Evolutionary conservation across 352 stramenopile species (phyloP), one percentile per base, ranked within the genome.

Genomic region (Thalassiosira ordinaria): DNA sequence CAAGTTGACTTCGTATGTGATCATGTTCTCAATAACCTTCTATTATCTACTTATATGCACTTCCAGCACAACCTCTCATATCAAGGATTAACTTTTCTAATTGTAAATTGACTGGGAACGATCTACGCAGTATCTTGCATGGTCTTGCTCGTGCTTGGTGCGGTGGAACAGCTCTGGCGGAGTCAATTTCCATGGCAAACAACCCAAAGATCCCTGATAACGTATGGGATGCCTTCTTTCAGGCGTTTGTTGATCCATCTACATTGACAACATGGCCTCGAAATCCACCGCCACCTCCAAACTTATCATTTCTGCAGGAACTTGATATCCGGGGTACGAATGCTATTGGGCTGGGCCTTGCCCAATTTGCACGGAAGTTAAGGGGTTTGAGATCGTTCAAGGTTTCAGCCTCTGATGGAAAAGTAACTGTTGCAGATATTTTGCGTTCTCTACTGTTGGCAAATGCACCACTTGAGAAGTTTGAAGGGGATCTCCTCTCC

Each of bases 121-220:
- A 74, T 44, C 9, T 74, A 14, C 7, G 35, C 3, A 53, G 66
- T 13, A 27, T 74, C 49, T 18, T 47, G 11, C n/a, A 31, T 35
- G 66, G 66, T 2, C 66, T 74, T n/a, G 29, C 66, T 11, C 16
- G 66, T 6, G 29, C 72, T 39, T 74, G 66, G 66, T 74, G 66
- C 52, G 66, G 66, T 18, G 66, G 66, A 47, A 69, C 66, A 37
- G 66, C 66, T n/a, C 41, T 65, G 8, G 52, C 55, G 2, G 66
- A 74, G 55, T 74, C 66, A 16, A 56, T 74, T 2, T 31, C 13
- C 5, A 16, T 74, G 11, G 66, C 51, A 9, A 44, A 56, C 31
- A 74, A 74, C 24, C 47, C 47, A 13, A n/a, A 47, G 3, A 51
- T 74, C 4, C 52, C 52, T 2, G 16, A 27, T 5, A 24, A 2